Evolutionary conservation across 257 asterid genomes (phyloP), one percentile per base, ranked within the genome.

Genomic region (Knoxia roxburghii): DNA sequence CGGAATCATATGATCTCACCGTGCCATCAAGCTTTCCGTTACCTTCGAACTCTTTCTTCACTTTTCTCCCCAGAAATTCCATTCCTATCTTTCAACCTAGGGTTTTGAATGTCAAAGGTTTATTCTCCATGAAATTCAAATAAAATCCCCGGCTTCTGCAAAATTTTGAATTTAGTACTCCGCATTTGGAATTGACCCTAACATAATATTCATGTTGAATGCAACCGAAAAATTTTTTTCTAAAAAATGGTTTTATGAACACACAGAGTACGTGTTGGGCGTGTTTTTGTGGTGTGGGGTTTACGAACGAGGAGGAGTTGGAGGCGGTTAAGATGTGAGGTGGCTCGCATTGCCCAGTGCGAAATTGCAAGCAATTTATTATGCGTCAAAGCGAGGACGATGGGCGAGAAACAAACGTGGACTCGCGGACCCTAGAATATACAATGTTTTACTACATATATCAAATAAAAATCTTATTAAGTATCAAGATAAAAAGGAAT

Each of bases 41-140:
- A 64, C 87, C 89, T 76, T 59, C 27, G 61, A 83, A 76, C 72
- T 78, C 76, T 77, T 85, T 89, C 80, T 74, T 84, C 88, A 91
- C 87, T 77, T 70, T 76, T 69, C 88, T 83, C 45, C 96, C 98
- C 61, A 87, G 80, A 63, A 65, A 82, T 81, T 91, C 95, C 91
- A 86, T 88, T 79, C 69, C 33, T 49, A 9, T 37, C 33, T 37
- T 65, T 52, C 17, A n/a, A 12, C 5, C 49, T 60, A 60, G 65
- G 65, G 65, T 60, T 60, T 33, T n/a, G 21, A 65, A n/a, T 60
- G 55, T 29, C 49, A 5, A 12, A 9, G n/a, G 29, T 27, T 18
- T 6, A 33, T 14, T 32, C 59, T 62, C 49, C 49, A 65, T 49
- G 21, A 6, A 11, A 49, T 48, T 49, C 46, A 20, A 48, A 30